Percentiles rank a stretch among this genome's conserved stretches.
Evolutionary conservation across 2,329 filamentous ascomycete species (phyloP).

Genomic region (Paracoccidioides lutzii): DNA sequence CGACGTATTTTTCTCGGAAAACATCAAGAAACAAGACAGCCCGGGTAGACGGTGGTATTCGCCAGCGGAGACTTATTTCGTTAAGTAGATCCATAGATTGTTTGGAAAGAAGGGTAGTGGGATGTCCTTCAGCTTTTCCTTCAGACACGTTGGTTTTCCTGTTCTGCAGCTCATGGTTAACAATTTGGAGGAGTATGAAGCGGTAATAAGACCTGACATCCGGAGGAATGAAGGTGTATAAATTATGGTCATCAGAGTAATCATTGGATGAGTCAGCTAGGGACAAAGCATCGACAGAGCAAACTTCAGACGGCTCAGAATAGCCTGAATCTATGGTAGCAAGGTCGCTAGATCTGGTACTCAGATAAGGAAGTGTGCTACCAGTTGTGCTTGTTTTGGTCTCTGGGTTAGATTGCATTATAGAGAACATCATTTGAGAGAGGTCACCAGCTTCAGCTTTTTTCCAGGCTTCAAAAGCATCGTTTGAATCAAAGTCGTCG

Average conservation of each 20-base stretch:
- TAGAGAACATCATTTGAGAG: conserved; percentile 84
- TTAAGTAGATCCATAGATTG: conserved; percentile 70
- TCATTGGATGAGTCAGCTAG: conserved; percentile 38
- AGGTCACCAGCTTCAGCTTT: conserved; percentile 76
- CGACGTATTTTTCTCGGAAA: conserved; percentile 68
- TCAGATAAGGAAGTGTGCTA: conserved; percentile 45
- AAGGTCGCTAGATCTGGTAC: conserved; percentile 28
- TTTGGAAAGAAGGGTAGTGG: conserved; percentile 52
- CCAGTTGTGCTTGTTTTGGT: conserved; percentile 62
- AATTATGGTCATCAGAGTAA: conserved; percentile 35
- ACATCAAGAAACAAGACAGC: conserved; percentile 75
- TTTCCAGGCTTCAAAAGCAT: conserved; percentile 81
- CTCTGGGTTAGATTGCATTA: conserved; percentile 74
- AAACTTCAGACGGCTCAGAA: conserved; percentile 36
- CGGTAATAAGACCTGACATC: conserved; percentile 75
- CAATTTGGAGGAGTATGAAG: conserved; percentile 63
- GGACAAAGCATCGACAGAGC: conserved; percentile 56
- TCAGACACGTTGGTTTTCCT: conserved; percentile 33
- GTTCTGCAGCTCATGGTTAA: conserved; percentile 44
- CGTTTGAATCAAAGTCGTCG: conserved; percentile 81
- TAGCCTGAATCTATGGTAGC: conserved; percentile 31
- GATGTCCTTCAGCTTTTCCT: conserved; percentile 35
- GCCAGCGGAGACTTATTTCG: conserved; percentile 78
- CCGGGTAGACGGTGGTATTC: conserved; percentile 70
- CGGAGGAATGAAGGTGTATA: conserved; percentile 80